Conservation (phyloP, 208 protist species). For the Lotmaria passim region DNA sequence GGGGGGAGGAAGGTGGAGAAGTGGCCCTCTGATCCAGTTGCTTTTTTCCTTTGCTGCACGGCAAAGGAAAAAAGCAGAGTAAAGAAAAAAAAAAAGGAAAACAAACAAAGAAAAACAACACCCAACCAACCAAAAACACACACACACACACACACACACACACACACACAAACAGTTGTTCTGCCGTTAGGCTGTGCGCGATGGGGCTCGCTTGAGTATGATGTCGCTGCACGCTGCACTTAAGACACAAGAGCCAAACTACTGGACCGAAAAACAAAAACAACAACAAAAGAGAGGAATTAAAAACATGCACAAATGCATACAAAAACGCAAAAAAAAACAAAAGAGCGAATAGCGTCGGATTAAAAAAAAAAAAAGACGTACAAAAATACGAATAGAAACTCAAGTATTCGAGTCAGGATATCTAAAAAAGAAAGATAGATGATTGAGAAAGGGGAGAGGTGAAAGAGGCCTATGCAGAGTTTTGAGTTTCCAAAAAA, state of each 20-base stretch:
- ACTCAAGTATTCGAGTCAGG: no score
- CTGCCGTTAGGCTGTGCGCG: no score
- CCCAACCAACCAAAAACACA: not conserved
- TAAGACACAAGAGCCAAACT: no score
- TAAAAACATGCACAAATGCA: no score
- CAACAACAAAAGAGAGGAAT: not conserved
- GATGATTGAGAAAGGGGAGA: no score
- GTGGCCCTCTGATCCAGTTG: no score
- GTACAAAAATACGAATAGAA: not conserved
- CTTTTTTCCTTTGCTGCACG: not conserved
- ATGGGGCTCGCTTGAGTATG: not conserved
- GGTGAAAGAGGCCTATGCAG: no score
- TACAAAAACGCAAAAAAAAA: constrained; percentile 15
- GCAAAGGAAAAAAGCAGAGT: not conserved
- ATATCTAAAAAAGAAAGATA: no score
- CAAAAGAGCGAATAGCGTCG: not conserved
- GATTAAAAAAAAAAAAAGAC: not conserved
- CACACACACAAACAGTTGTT: no score
- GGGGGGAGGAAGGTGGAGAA: no score
- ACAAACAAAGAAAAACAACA: not conserved
- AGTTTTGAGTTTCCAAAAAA: no score
- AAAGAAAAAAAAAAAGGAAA: not conserved
- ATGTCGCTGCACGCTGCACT: no score
- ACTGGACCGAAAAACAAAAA: not conserved
- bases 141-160: not conserved